Evolutionary conservation across 768 basidiomycete species (phyloP).

Genomic region (Suillus variegatus): DNA sequence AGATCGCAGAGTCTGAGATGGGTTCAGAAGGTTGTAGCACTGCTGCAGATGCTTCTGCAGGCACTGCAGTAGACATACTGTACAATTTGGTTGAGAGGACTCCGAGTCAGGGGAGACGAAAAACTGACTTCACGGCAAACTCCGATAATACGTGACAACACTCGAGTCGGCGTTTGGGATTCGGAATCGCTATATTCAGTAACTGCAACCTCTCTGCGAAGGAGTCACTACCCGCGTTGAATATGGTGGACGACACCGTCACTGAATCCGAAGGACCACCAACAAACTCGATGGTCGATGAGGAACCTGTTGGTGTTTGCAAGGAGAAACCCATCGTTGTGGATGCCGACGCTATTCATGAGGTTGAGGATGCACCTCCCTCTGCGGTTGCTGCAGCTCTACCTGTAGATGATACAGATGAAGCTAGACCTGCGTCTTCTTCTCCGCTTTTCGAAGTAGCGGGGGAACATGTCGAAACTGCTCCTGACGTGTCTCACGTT

Average conservation of each 20-base stretch:
- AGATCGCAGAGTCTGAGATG: slow-evolving; percentile 59
- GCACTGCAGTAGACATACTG: slow-evolving; percentile 36
- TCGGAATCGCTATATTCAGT: not conserved
- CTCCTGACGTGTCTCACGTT: not conserved
- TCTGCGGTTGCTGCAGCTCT: not conserved
- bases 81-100: slow-evolving; percentile 8
- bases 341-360: slow-evolving; percentile 1
- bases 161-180: not conserved
- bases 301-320: slow-evolving; percentile 8
- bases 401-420: not conserved
- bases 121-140: slow-evolving; percentile 24
- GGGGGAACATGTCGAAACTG: not conserved
- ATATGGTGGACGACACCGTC: slow-evolving; percentile 11
- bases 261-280: slow-evolving; percentile 25
- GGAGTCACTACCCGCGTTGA: not conserved
- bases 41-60: slow-evolving; percentile 67
- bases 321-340: slow-evolving; percentile 14
- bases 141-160: slow-evolving; percentile 15
- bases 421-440: not conserved
- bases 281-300: slow-evolving; percentile 17
- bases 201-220: not conserved
- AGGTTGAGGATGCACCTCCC: slow-evolving; percentile 2
- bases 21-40: slow-evolving; percentile 77
- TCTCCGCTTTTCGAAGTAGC: not conserved
- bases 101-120: not conserved